These are phyloP conservation scores for Evernia prunastri DNA, from an alignment of 495 filamentous ascomycete species.

Conservation along the genomic window DNA sequence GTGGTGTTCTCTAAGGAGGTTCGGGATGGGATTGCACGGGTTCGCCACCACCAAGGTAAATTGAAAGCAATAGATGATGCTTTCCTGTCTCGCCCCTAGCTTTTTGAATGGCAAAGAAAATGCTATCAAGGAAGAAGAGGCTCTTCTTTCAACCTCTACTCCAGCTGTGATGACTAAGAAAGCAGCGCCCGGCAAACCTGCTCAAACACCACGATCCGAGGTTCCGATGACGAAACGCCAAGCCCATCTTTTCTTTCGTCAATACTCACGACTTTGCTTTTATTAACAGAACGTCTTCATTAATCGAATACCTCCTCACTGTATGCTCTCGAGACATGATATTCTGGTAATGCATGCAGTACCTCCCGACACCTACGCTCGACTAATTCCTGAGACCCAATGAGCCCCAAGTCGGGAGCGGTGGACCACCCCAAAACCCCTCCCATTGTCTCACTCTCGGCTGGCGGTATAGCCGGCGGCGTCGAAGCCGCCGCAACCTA, in stretches of 20 bases:
- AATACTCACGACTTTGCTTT: not conserved
- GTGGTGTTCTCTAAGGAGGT: no score
- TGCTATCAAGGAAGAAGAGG: no score
- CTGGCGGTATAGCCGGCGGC: conserved; percentile 50
- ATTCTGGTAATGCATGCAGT: not conserved
- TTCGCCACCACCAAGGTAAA: no score
- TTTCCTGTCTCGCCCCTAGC: no score
- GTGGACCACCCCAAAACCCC: conserved; percentile 27
- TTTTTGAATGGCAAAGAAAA: no score
- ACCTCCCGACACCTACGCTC: not conserved
- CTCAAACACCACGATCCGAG: not conserved
- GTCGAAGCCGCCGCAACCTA: conserved; percentile 54
- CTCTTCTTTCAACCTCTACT: no score
- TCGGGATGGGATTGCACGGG: no score
- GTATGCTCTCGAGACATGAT: not conserved
- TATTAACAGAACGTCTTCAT: not conserved
- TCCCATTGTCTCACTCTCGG: conserved; percentile 42
- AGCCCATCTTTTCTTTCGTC: not conserved
- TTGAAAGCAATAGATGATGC: no score
- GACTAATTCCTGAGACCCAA: not conserved
- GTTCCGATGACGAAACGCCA: not conserved
- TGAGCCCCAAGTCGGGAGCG: not conserved
- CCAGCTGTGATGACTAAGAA: no score
- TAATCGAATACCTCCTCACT: not conserved
- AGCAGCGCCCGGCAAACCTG: not conserved